phyloP scores from a whole-genome alignment of 768 basidiomycete species.

The Suillus placidus region DNA sequence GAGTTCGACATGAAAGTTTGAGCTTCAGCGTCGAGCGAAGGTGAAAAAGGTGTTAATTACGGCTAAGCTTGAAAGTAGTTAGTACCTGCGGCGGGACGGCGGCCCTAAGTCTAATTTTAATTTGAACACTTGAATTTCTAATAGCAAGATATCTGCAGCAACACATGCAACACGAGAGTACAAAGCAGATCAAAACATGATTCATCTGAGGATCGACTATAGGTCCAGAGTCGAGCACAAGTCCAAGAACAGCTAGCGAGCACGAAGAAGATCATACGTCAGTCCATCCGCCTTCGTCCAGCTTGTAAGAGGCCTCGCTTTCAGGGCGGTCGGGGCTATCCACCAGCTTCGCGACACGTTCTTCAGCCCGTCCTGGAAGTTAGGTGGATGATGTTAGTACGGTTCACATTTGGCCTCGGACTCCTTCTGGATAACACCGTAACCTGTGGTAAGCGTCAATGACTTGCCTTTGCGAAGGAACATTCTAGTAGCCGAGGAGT shows the following conservation, averaged over 20 bases:
- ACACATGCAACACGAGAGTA: slow-evolving; percentile 3
- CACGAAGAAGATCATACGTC: slow-evolving; percentile 58
- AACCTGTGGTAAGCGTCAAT: background rate
- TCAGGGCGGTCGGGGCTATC: slow-evolving; percentile 89
- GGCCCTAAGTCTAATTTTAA: background rate
- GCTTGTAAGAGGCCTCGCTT: slow-evolving; percentile 89
- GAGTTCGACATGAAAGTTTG: background rate
- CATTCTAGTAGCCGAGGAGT: slow-evolving; percentile 84
- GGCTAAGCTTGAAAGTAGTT: too few species aligned
- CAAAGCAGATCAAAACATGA: background rate
- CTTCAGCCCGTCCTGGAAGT: slow-evolving; percentile 76
- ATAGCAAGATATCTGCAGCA: background rate
- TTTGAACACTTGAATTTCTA: background rate
- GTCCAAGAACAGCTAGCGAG: background rate
- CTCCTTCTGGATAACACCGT: background rate
- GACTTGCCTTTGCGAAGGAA: slow-evolving; percentile 82
- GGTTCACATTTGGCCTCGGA: background rate
- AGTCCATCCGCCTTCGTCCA: slow-evolving; percentile 89
- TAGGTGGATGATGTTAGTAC: background rate
- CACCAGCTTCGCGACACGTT: slow-evolving; percentile 88
- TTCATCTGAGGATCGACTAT: slow-evolving; percentile 3
- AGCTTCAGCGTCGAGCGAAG: background rate
- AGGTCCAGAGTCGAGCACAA: background rate
- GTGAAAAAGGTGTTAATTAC: background rate
- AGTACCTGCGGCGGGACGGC: background rate